Evolutionary conservation across 805 yeast genomes (phyloP).

Genomic region (Wickerhamomyces strasburgensis): DNA sequence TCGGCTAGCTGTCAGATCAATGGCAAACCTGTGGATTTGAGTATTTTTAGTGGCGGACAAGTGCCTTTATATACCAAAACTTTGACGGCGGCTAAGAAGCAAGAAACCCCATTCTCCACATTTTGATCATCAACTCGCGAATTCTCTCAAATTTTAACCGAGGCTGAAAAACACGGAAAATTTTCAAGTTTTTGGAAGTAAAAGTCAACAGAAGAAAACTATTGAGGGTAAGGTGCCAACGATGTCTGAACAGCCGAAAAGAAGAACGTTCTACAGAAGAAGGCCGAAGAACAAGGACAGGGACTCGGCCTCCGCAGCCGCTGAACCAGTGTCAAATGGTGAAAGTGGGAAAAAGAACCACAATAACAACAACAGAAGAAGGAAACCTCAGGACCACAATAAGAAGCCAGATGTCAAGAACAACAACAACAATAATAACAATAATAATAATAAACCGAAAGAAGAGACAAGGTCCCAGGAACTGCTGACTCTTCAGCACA

Average conservation of each 20-base stretch:
- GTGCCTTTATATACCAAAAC: not conserved
- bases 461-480: slow-evolving; percentile 14
- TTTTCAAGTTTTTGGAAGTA: not conserved
- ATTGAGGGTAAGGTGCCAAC: not conserved
- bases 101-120: not conserved
- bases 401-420: too few species aligned
- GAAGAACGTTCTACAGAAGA: slow-evolving; percentile 1
- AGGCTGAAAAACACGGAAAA: not conserved
- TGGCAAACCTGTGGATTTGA: too few species aligned
- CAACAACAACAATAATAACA: too few species aligned
- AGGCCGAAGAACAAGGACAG: not conserved
- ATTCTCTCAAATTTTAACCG: not conserved
- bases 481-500: slow-evolving; percentile 10
- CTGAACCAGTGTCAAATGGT: not conserved
- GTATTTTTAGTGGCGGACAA: not conserved
- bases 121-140: not conserved
- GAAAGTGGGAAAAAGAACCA: not conserved
- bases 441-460: slow-evolving; percentile 1
- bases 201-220: not conserved
- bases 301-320: not conserved
- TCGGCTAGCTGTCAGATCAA: not conserved
- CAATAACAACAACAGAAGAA: too few species aligned
- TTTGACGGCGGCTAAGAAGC: not conserved
- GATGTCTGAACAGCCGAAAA: not conserved
- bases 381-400: not conserved